A percentile compares a stretch with the other conserved stretches of the same genome.
phyloP scores from a whole-genome alignment of 345 rosid species.

The Eucalyptus sp. region DNA sequence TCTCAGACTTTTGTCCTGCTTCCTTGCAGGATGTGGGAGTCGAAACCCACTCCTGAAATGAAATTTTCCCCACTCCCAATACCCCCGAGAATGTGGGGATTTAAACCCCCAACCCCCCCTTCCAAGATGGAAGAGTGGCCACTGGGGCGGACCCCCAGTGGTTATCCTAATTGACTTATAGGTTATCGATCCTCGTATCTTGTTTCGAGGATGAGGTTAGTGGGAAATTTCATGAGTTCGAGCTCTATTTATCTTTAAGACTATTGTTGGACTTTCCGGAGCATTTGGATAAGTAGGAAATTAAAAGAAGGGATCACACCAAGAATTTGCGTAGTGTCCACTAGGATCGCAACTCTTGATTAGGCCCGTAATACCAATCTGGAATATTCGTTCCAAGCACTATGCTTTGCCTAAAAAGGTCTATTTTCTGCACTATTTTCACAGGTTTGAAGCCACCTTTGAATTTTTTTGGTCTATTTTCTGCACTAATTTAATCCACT shows the following conservation, averaged over 20 bases:
- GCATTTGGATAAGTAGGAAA: background rate
- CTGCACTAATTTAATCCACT: background rate
- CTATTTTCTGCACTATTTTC: background rate
- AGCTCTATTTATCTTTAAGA: background rate
- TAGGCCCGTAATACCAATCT: background rate
- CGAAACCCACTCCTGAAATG: too few species aligned
- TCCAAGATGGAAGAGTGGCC: too few species aligned
- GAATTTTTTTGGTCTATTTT: background rate
- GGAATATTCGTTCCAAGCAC: background rate
- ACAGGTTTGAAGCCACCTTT: background rate
- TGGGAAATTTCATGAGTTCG: background rate
- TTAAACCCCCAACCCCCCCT: too few species aligned
- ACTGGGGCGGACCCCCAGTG: too few species aligned
- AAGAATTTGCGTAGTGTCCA: background rate
- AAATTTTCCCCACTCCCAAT: too few species aligned
- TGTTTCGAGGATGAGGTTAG: background rate
- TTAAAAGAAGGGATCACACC: background rate
- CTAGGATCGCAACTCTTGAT: background rate
- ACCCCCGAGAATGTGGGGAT: too few species aligned
- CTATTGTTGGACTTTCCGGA: background rate
- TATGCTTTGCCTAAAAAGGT: background rate
- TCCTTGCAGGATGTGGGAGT: too few species aligned
- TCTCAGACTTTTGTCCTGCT: too few species aligned
- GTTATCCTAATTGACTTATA: background rate
- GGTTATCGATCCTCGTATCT: background rate